Evolutionary conservation across 768 basidiomycete species (phyloP), one percentile per base, ranked within the genome.

Genomic region (Saitozyma sp.): DNA sequence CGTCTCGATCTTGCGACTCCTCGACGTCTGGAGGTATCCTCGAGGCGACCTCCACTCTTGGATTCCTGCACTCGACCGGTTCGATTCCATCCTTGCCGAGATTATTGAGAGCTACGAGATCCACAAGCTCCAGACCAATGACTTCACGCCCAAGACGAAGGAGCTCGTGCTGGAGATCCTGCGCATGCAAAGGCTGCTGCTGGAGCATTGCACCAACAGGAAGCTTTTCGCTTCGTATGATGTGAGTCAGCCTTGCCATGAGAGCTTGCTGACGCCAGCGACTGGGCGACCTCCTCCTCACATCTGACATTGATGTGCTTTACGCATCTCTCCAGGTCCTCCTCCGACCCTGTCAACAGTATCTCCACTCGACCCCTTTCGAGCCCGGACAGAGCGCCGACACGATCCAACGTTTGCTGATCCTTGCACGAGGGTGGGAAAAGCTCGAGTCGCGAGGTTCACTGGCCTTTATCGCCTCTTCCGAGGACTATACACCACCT

Each of bases 161-260:
- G 84, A 84, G 61, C 82, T 86, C 3, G 77, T 97, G 11, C 86
- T 87, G 65, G 88, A 89, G 76, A 88, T 99, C 67, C 85, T 99
- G 64, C 84, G 87, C 68, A 93, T 99, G 67, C 87, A 92, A 82
- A 85, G 90, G 65, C 81, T 98, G 45, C 82, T 99, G 56, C 83
- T 99, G 73, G 96, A 98, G 82, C 96, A 97, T 79, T 95, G 93
- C 52, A 99, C 96, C 46, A 98, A 95, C 78, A 84, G 96, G 74
- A 98, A 97, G 83, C 90, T 93, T 61, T 99, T 89, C 81, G 88
- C 86, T 63, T 95, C 92, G 5, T 99, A 96, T 80, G 96, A 99
- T 78, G 95, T 98, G 80, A 80, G 92, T 83, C 8, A 11, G 13
- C 13, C 20, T 20, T 3, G 6, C 41, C 10, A 54, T 39, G 11